phyloP scores from a whole-genome alignment of 345 rosid genomes.

The Arabidopsis arenosa region DNA sequence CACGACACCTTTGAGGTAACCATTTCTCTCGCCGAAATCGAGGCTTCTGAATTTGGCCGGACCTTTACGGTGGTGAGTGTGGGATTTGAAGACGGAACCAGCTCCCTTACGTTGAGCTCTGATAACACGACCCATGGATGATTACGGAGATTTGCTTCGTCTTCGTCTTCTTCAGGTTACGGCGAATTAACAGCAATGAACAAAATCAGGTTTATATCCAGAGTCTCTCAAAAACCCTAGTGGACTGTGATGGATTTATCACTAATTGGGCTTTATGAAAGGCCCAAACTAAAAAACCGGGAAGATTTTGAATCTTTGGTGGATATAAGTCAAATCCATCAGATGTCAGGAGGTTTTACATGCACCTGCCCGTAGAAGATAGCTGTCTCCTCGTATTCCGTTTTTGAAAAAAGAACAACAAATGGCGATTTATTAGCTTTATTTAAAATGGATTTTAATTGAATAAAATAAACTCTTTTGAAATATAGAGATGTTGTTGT shows the following conservation, averaged over 20 bases:
- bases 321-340: slow-evolving; percentile 29
- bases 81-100: slow-evolving; percentile 77
- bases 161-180: slow-evolving; percentile 15
- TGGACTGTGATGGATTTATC: neutral
- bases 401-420: slow-evolving; percentile 1
- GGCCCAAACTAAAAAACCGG: neutral
- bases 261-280: neutral
- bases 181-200: slow-evolving; percentile 19
- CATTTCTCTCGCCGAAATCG: slow-evolving; percentile 77
- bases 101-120: slow-evolving; percentile 81
- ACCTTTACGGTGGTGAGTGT: slow-evolving; percentile 82
- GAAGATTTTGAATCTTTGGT: slow-evolving; percentile 21
- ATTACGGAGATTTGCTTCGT: neutral
- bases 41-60: slow-evolving; percentile 73
- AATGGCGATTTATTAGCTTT: neutral
- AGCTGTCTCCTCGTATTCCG: slow-evolving; percentile 42
- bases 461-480: neutral
- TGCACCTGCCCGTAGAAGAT: slow-evolving; percentile 8
- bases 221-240: slow-evolving; percentile 39
- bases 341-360: neutral
- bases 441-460: neutral
- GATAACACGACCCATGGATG: slow-evolving; percentile 71
- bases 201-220: slow-evolving; percentile 1
- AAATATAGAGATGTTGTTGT: slow-evolving; percentile 35
- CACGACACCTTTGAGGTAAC: slow-evolving; percentile 66